Percentiles rank a stretch among this genome's conserved stretches.
phyloP scores from a whole-genome alignment of 306 rosid genomes.

The Ormosia emarginata region DNA sequence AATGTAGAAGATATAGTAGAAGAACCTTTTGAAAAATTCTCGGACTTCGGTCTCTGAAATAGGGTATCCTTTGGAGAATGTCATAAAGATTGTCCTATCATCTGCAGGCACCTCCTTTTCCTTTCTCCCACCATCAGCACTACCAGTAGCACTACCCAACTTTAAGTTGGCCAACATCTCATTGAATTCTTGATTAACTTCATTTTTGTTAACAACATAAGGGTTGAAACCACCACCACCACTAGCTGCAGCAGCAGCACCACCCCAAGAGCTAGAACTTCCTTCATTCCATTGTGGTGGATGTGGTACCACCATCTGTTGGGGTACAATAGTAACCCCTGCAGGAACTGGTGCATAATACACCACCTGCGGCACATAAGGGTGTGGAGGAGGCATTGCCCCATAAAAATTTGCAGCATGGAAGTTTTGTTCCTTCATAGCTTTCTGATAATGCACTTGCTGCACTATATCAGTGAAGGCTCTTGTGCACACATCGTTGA shows the following conservation, averaged over 20 bases:
- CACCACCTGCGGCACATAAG: neutral
- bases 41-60: slow-evolving; percentile 44
- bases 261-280: neutral
- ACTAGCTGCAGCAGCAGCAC: too few relatives aligned
- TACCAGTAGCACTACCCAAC: neutral
- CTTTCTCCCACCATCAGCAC: neutral
- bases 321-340: neutral
- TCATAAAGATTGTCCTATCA: slow-evolving; percentile 60
- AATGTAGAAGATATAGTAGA: neutral
- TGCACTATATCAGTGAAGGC: slow-evolving; percentile 52
- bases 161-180: slow-evolving; percentile 17
- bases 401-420: neutral
- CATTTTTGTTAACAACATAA: neutral
- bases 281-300: slow-evolving; percentile 16
- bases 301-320: neutral
- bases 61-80: slow-evolving; percentile 70
- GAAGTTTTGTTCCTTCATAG: neutral
- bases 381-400: neutral
- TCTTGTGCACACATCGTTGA: slow-evolving; percentile 36
- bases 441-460: neutral
- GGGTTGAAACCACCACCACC: neutral
- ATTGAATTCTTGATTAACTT: neutral
- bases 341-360: neutral
- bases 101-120: slow-evolving; percentile 18
- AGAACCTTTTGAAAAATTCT: slow-evolving; percentile 45